Base-by-base conservation (phyloP, 2,329 filamentous ascomycete genomes). In the Lasiodiplodia citricola region DNA sequence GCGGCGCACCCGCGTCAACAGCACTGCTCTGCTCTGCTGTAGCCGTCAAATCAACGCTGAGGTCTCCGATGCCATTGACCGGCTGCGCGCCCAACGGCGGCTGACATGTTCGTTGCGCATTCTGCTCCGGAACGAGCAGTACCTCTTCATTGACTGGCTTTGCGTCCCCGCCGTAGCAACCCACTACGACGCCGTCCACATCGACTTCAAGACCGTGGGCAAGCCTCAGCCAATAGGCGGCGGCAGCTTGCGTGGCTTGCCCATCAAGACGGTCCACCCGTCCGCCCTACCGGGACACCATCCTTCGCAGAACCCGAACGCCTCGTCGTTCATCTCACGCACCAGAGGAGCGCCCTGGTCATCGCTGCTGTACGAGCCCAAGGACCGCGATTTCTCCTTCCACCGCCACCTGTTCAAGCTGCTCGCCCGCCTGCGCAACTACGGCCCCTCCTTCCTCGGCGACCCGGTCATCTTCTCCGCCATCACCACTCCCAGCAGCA, bases 71-170 rank as follows among this genome's bases (percentile, higher is more conserved):
- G 55, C 55, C 28, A 47, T 35, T 44, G 28, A 21, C 28, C 55
- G 65, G 10, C 52, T 67, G 4, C 47, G 56, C 2, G 55, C 65
- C 28, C 65, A 67, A 14, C 41, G 47, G 21, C 54, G 54, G n/a
- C 44, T 67, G 11, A 47, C 13, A 14, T 58, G 65, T 44, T 51
- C 31, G 13, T 25, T 67, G 14, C 55, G 47, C 55, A 52, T 67
- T 10, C 55, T 60, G n/a, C 55, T 60, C 28, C 65, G 65, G n/a
- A 67, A 67, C 37, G 65, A 67, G 47, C 25, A 35, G 41, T 23
- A 38, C 55, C 47, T 67, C n/a, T 58, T 57, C 47, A 47, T 67
- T 28, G 65, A 67, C 65, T 67, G 65, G 65, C 25, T 28, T 4
- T 47, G 44, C 31, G 54, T 67, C 16, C 65, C 65, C 28, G 54